phyloP scores from a whole-genome alignment of 2,329 filamentous ascomycete genomes.

The Aspergillus sp. region DNA sequence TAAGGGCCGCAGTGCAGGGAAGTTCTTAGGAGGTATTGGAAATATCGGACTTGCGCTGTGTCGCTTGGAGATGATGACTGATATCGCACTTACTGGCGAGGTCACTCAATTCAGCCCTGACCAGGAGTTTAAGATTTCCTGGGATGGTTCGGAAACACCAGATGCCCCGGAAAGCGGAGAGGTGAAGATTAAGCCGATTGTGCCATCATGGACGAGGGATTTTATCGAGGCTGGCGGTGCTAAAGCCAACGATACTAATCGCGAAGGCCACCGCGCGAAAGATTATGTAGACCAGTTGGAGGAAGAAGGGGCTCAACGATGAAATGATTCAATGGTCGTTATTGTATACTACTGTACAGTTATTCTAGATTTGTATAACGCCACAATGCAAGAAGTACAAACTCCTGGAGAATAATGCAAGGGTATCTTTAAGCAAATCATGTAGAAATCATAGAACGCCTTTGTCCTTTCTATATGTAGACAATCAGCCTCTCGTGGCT shows the following conservation, averaged over 20 bases:
- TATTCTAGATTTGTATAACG: constrained; percentile 17
- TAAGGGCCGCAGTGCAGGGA: constrained; percentile 71
- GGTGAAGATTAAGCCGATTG: constrained; percentile 71
- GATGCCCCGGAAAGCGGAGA: constrained; percentile 37
- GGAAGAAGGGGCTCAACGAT: constrained; percentile 32
- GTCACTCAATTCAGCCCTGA: constrained; percentile 59
- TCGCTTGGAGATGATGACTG: constrained; percentile 87
- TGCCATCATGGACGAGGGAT: constrained; percentile 71
- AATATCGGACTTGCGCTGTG: constrained; percentile 87
- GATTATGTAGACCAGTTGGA: constrained; percentile 38
- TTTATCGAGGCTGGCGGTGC: constrained; percentile 40
- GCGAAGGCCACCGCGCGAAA: constrained; percentile 34
- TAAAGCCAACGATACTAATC: constrained; percentile 36
- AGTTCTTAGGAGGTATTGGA: constrained; percentile 74
- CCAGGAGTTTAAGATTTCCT: constrained; percentile 62
- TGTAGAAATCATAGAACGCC: not conserved
- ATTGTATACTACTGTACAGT: constrained; percentile 21
- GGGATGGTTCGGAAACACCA: constrained; percentile 44
- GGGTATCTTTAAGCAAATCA: constrained; percentile 13
- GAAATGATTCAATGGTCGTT: constrained; percentile 19
- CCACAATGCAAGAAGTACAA: not conserved
- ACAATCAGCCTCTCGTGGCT: constrained; percentile 14
- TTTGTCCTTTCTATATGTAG: not conserved
- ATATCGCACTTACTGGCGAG: constrained; percentile 69
- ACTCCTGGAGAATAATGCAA: constrained; percentile 2